Evolutionary conservation across 257 asterid species (phyloP).

Genomic region (Solanum sitiens): DNA sequence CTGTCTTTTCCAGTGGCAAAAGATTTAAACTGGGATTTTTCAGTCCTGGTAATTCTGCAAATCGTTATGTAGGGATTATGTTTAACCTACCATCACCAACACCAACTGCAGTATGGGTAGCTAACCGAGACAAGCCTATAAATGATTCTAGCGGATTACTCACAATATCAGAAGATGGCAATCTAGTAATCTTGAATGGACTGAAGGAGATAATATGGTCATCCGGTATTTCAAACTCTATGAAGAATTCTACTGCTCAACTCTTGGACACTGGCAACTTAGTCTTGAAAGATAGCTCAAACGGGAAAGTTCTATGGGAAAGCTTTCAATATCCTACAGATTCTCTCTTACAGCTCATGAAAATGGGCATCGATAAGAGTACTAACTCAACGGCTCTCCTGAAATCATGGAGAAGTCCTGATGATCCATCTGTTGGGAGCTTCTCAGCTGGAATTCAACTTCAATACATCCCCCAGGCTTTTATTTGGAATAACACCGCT

Average conservation of each 20-base stretch:
- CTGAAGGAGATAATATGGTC: conserved; percentile 27
- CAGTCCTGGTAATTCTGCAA: conserved; percentile 6
- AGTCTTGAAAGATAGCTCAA: conserved; percentile 16
- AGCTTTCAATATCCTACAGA: conserved; percentile 27
- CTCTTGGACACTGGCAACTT: conserved; percentile 41
- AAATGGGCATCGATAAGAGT: background rate
- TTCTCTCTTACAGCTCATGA: conserved; percentile 25
- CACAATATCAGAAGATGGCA: conserved; percentile 27
- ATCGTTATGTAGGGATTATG: conserved; percentile 24
- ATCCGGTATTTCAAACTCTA: conserved; percentile 4
- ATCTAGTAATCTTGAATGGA: conserved; percentile 28
- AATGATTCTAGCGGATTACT: conserved; percentile 19
- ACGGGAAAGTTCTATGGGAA: conserved; percentile 29
- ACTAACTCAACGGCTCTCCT: background rate
- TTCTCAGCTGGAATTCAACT: background rate
- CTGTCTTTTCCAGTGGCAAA: background rate
- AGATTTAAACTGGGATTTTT: conserved; percentile 21
- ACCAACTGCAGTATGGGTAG: conserved; percentile 36
- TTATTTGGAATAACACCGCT: background rate
- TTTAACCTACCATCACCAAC: conserved; percentile 6
- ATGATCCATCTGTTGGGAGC: background rate
- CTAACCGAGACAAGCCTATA: conserved; percentile 37
- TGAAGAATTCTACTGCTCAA: conserved; percentile 19
- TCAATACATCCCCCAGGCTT: background rate
- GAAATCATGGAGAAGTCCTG: conserved; percentile 1